phyloP scores from a whole-genome alignment of 2,329 filamentous ascomycete genomes.

The Neonectria sp. region DNA sequence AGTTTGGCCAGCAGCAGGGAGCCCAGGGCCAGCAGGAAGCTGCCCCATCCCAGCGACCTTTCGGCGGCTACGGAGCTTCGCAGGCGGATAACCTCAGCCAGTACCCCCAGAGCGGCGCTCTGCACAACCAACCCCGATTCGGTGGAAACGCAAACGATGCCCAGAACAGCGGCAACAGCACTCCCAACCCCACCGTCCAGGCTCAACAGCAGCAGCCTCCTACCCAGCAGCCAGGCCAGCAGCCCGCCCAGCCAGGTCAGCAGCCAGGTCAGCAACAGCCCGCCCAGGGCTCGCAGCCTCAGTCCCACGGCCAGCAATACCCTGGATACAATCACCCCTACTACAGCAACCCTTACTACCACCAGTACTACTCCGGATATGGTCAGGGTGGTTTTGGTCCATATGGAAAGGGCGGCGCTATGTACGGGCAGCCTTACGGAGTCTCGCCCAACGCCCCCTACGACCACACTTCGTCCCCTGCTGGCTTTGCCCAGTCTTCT shows the following conservation, averaged over 20 bases:
- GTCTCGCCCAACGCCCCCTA: slow-evolving; percentile 71
- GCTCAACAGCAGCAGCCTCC: slow-evolving; percentile 63
- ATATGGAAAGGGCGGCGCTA: slow-evolving; percentile 66
- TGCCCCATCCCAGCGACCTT: slow-evolving; percentile 78
- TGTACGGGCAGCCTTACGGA: slow-evolving; percentile 71
- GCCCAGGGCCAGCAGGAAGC: slow-evolving; percentile 82
- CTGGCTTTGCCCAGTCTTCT: slow-evolving; percentile 68
- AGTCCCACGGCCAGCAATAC: slow-evolving; percentile 65
- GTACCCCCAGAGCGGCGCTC: slow-evolving; percentile 79
- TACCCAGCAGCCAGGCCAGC: slow-evolving; percentile 61
- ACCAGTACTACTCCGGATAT: slow-evolving; percentile 71
- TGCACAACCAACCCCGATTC: slow-evolving; percentile 72
- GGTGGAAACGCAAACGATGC: slow-evolving; percentile 73
- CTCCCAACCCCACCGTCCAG: slow-evolving; percentile 83
- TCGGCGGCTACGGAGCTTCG: slow-evolving; percentile 80
- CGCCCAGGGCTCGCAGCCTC: slow-evolving; percentile 61
- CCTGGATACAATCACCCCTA: slow-evolving; percentile 71
- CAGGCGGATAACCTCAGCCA: slow-evolving; percentile 76
- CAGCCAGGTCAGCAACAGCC: slow-evolving; percentile 62
- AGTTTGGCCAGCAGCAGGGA: slow-evolving; percentile 71
- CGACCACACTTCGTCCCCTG: slow-evolving; percentile 69
- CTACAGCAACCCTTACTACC: slow-evolving; percentile 75
- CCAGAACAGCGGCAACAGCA: slow-evolving; percentile 91
- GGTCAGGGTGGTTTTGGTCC: slow-evolving; percentile 67
- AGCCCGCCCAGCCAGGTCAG: slow-evolving; percentile 58